Evolutionary conservation across 2,329 filamentous ascomycete species (phyloP).

Genomic region (Thelonectria rubi): DNA sequence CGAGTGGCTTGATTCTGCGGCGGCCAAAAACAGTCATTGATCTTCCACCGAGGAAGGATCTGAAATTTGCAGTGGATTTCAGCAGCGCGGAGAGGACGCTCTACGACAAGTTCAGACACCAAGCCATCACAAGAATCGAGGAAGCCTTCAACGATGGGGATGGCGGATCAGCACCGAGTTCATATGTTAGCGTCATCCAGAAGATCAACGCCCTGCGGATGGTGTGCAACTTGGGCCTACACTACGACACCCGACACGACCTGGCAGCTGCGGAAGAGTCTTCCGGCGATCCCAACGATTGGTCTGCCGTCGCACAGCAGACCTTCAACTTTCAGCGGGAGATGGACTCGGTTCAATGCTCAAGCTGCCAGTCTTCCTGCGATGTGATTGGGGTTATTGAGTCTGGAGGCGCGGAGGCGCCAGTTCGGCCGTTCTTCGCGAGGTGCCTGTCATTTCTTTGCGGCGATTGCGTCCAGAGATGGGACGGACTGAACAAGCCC

Average conservation of each 20-base stretch:
- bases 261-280: background rate
- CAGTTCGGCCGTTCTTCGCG: slow-evolving; percentile 43
- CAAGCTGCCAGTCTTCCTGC: slow-evolving; percentile 39
- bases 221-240: slow-evolving; percentile 56
- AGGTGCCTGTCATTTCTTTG: slow-evolving; percentile 48
- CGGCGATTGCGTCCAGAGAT: slow-evolving; percentile 38
- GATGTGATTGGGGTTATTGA: slow-evolving; percentile 26
- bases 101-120: slow-evolving; percentile 46
- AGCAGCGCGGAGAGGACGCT: slow-evolving; percentile 45
- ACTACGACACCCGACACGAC: slow-evolving; percentile 48
- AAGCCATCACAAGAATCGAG: slow-evolving; percentile 46
- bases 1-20: slow-evolving; percentile 50
- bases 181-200: slow-evolving; percentile 54
- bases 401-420: slow-evolving; percentile 19
- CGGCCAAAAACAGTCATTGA: slow-evolving; percentile 50
- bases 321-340: slow-evolving; percentile 47
- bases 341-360: slow-evolving; percentile 41
- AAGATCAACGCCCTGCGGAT: slow-evolving; percentile 56
- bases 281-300: slow-evolving; percentile 15
- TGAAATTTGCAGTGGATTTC: slow-evolving; percentile 48
- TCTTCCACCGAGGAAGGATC: slow-evolving; percentile 50
- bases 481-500: accelerated
- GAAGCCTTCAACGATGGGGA: slow-evolving; percentile 43
- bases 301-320: slow-evolving; percentile 44
- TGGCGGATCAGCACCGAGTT: slow-evolving; percentile 11